Evolutionary conservation across 1,284 basidiomycete genomes (phyloP).

Genomic region (Cutaneotrichosporon sp.): DNA sequence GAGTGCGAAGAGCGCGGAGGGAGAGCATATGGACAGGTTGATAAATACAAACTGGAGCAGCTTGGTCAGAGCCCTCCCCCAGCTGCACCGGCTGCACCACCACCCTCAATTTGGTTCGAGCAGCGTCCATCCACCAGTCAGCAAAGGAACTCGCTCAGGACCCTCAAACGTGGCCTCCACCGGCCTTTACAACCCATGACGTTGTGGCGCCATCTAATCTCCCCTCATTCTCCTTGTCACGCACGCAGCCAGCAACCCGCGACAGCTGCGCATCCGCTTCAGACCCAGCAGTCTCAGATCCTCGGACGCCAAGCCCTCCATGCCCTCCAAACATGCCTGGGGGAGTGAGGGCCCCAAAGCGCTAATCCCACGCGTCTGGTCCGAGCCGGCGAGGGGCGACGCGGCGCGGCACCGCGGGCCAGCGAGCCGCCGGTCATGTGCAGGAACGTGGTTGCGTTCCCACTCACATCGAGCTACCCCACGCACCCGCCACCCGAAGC

Average conservation of each 20-base stretch:
- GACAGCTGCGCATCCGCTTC: no score
- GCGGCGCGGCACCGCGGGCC: neutral
- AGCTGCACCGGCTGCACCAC: no score
- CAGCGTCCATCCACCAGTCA: neutral
- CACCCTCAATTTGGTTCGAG: slow-evolving; percentile 1
- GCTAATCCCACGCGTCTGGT: neutral
- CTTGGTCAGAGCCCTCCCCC: neutral
- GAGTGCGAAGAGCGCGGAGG: slow-evolving; percentile 13
- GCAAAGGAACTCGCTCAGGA: neutral
- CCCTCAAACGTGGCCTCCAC: slow-evolving; percentile 11
- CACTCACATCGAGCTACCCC: no score
- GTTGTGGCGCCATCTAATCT: slow-evolving; percentile 5
- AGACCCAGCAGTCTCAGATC: neutral
- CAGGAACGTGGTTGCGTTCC: neutral
- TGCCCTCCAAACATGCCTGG: no score
- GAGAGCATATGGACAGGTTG: slow-evolving; percentile 18
- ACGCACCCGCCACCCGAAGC: no score
- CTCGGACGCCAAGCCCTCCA: neutral
- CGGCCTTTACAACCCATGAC: neutral
- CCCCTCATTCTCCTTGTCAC: neutral
- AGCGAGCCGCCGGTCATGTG: no score
- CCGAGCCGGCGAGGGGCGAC: no score
- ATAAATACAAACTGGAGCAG: neutral
- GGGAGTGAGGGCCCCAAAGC: neutral
- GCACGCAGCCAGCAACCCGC: no score